phyloP scores from a whole-genome alignment of 2,329 filamentous ascomycete species.

The Fusarium sp. region DNA sequence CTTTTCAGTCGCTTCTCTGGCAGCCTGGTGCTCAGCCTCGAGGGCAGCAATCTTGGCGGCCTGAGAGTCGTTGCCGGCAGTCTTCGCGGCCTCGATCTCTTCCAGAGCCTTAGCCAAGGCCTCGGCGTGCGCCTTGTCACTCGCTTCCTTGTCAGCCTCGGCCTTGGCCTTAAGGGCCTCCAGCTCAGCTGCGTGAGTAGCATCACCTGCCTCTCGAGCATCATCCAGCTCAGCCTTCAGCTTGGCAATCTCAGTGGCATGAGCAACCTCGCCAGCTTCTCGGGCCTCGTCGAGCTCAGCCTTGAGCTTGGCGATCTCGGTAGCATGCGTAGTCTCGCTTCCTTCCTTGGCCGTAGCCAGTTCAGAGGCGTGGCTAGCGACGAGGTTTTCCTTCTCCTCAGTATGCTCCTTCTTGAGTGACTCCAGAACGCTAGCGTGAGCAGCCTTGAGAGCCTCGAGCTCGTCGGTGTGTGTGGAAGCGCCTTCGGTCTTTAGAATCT shows the following conservation, averaged over 20 bases:
- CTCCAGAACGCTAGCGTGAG: constrained; percentile 58
- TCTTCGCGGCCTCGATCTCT: constrained; percentile 47
- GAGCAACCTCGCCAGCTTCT: constrained; percentile 44
- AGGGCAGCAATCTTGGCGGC: constrained; percentile 46
- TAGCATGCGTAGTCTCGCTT: constrained; percentile 41
- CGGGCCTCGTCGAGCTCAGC: constrained; percentile 48
- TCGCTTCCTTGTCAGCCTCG: constrained; percentile 57
- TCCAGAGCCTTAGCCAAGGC: constrained; percentile 47
- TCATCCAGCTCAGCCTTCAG: constrained; percentile 46
- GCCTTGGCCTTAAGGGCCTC: constrained; percentile 56
- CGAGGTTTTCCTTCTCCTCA: constrained; percentile 51
- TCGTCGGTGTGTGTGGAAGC: constrained; percentile 54
- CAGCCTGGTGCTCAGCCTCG: constrained; percentile 44
- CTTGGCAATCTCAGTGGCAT: constrained; percentile 44
- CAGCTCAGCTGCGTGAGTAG: constrained; percentile 48
- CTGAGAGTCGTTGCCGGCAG: constrained; percentile 47
- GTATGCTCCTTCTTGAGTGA: constrained; percentile 56
- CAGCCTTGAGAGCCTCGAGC: constrained; percentile 55
- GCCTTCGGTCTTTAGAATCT: constrained; percentile 57
- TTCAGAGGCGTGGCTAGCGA: constrained; percentile 47
- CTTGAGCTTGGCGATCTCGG: constrained; percentile 44
- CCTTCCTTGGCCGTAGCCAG: constrained; percentile 48
- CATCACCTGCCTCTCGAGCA: constrained; percentile 48
- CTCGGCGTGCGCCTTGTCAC: constrained; percentile 47
- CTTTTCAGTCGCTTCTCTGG: constrained; percentile 46